Percentiles rank a stretch among this genome's conserved stretches.
These are phyloP conservation scores for Saccharomyces cerevisiae DNA, from an alignment of 805 yeast species.

Conservation along the genomic window DNA sequence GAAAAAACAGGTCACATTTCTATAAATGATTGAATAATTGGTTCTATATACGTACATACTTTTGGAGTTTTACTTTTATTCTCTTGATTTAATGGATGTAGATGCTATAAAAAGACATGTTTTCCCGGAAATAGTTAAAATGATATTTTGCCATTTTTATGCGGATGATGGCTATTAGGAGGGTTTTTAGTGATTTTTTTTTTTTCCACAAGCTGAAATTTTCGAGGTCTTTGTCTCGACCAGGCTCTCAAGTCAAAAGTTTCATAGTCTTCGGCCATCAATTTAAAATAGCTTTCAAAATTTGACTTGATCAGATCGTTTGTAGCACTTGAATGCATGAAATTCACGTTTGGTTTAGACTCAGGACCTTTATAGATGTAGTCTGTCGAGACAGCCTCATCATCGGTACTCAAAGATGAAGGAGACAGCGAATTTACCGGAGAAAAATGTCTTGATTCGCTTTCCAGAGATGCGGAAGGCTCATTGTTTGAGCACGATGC, in stretches of 20 bases:
- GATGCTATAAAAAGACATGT: background rate
- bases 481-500: background rate
- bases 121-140: background rate
- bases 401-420: background rate
- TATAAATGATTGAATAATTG: no score
- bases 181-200: slow-evolving; percentile 1
- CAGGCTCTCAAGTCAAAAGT: slow-evolving; percentile 18
- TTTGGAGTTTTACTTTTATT: background rate
- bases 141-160: background rate
- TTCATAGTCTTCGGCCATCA: slow-evolving; percentile 25
- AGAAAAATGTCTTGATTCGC: slow-evolving; percentile 1
- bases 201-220: slow-evolving; percentile 1
- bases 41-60: background rate
- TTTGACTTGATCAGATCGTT: slow-evolving; percentile 17
- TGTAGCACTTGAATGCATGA: background rate
- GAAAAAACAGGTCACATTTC: background rate
- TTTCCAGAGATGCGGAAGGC: slow-evolving; percentile 1
- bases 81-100: background rate
- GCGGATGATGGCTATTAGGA: background rate
- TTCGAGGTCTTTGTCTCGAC: slow-evolving; percentile 6
- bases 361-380: background rate
- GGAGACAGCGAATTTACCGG: slow-evolving; percentile 8
- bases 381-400: background rate
- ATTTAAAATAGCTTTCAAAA: slow-evolving; percentile 23
- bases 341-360: background rate